These are phyloP conservation scores for Sporothrix dimorphospora DNA, from an alignment of 2,329 filamentous ascomycete species.

Conservation along the genomic window DNA sequence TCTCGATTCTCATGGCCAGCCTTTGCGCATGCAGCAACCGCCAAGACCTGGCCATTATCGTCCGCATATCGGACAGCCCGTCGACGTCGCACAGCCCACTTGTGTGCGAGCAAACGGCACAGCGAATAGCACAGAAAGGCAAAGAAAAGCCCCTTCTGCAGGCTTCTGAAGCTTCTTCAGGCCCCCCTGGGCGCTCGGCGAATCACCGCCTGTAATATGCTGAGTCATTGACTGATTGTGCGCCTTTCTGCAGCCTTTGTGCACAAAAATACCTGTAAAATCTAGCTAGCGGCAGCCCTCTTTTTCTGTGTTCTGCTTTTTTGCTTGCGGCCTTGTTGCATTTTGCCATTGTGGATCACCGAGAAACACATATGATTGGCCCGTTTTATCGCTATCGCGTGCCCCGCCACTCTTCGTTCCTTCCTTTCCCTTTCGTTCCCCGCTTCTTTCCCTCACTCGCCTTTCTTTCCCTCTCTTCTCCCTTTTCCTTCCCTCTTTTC, in stretches of 20 bases:
- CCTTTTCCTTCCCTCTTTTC: constrained; percentile 22
- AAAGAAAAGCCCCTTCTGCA: constrained; percentile 1
- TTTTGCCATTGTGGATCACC: constrained; percentile 28
- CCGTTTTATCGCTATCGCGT: constrained; percentile 22
- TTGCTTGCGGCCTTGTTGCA: constrained; percentile 18
- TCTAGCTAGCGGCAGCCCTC: constrained; percentile 14
- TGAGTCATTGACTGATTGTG: constrained; percentile 1
- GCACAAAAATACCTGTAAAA: constrained; percentile 10
- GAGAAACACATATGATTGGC: constrained; percentile 25
- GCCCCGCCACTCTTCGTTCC: constrained; percentile 33
- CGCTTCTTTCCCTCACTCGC: constrained; percentile 23
- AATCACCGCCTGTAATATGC: constrained; percentile 6
- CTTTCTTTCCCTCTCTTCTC: constrained; percentile 24
- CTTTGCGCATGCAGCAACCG: background rate
- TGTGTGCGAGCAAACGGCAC: background rate
- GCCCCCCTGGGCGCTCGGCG: background rate
- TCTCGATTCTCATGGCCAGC: background rate
- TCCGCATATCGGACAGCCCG: constrained; percentile 18
- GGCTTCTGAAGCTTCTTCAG: background rate
- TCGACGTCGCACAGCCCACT: background rate
- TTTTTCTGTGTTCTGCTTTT: constrained; percentile 3
- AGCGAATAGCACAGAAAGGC: constrained; percentile 17
- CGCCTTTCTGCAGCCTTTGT: background rate
- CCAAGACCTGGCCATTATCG: constrained; percentile 12
- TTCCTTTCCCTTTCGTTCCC: constrained; percentile 27